Evolutionary conservation across 106 monocot species (phyloP), one percentile per base, ranked within the genome.

Genomic region (Amphibolis antarctica): DNA sequence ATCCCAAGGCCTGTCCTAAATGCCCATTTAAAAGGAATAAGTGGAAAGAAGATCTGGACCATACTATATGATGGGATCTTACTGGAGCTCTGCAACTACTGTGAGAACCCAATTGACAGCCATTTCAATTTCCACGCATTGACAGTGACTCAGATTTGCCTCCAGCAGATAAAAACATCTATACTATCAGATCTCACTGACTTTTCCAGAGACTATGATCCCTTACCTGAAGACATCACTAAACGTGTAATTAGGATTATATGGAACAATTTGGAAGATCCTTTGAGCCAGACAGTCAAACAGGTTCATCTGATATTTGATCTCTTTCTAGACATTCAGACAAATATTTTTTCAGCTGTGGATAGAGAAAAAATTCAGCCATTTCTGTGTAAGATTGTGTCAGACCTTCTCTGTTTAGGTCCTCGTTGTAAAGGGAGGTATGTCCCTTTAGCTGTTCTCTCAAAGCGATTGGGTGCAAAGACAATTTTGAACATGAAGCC

Each of bases 41-140:
- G 29, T 50, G 63, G 66, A 62, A 57, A 29, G 50, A 48, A 47
- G 43, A 23, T 62, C 10, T 88, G 87, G 90, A 91, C 87, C 64
- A 71, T 88, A 61, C 74, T 98, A 29, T 88, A 81, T 71, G 50
- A 80, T 81, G 98, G 87, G 10, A 85, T 98, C 44, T 66, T 98
- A 23, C 86, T 91, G 28, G 98, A 91, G 61, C 84, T 98, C 26
- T 98, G 98, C 54, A 75, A 63, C 55, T 87, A 87, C 28, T 91
- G 87, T 44, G 87, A 91, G 60, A 85, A 88, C 36, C 98, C 90
- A 61, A 55, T 78, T 65, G 98, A 98, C 67, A 91, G 87, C 66
- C 98, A 98, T 76, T 98, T 98, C 85, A 98, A 98, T 75, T 98
- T 98, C 73, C 98, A 98, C 59, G 82, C 82, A n/a, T 76, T 98